Evolutionary conservation across 2,329 filamentous ascomycete genomes (phyloP).

Genomic region (Bipolaris sorokiniana): DNA sequence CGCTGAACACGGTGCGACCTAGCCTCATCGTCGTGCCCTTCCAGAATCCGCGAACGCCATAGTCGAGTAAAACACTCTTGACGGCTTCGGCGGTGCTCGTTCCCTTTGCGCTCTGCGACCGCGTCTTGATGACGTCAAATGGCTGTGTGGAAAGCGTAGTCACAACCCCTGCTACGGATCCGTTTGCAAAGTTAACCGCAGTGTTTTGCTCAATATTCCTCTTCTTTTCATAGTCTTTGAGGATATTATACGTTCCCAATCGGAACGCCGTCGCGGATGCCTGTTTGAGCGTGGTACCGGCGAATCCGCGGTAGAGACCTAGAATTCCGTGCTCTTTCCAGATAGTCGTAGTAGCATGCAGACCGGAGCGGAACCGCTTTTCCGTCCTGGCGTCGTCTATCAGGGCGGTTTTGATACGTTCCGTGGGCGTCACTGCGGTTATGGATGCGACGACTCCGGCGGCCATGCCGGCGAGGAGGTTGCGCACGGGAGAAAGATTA

Average conservation of each 20-base stretch:
- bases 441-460: slow-evolving; percentile 67
- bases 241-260: slow-evolving; percentile 67
- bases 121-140: slow-evolving; percentile 69
- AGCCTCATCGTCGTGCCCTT: slow-evolving; percentile 72
- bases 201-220: slow-evolving; percentile 58
- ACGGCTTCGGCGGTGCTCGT: slow-evolving; percentile 64
- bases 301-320: slow-evolving; percentile 64
- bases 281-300: slow-evolving; percentile 67
- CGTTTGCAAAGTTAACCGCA: slow-evolving; percentile 65
- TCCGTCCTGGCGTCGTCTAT: slow-evolving; percentile 65
- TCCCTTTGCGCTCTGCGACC: slow-evolving; percentile 65
- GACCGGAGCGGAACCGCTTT: slow-evolving; percentile 57
- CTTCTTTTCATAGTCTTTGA: slow-evolving; percentile 64
- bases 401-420: slow-evolving; percentile 71
- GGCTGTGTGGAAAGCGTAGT: slow-evolving; percentile 67
- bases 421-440: slow-evolving; percentile 70
- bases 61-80: slow-evolving; percentile 60
- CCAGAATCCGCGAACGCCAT: slow-evolving; percentile 68
- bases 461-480: slow-evolving; percentile 68
- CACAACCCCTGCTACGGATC: slow-evolving; percentile 64
- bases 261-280: slow-evolving; percentile 66
- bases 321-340: slow-evolving; percentile 60
- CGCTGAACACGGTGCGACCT: slow-evolving; percentile 67
- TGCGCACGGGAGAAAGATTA: slow-evolving; percentile 61
- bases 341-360: slow-evolving; percentile 59